Conservation (phyloP, 371 early-diverging fungal genomes). For the Apophysomyces ossiformis region DNA sequence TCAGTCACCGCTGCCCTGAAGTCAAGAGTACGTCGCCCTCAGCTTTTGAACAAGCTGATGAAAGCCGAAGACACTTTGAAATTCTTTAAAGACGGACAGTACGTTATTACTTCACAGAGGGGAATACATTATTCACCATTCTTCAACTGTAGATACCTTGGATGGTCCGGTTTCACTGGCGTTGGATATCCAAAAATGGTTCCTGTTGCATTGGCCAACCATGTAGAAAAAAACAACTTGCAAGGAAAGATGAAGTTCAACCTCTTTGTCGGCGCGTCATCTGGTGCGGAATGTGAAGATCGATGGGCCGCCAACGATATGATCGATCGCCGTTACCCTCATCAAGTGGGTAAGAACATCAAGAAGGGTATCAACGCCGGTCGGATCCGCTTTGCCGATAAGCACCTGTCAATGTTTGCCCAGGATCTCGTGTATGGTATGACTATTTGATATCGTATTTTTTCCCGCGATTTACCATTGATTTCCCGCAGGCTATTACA, state of each 20-base stretch:
- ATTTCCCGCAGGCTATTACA: slow-evolving; percentile 38
- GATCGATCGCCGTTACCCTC: slow-evolving; percentile 62
- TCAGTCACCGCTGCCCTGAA: slow-evolving; percentile 50
- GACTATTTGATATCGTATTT: not conserved
- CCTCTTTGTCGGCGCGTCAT: slow-evolving; percentile 57
- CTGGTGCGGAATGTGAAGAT: slow-evolving; percentile 56
- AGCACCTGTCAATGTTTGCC: slow-evolving; percentile 62
- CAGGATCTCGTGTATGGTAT: slow-evolving; percentile 56
- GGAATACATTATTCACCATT: not conserved
- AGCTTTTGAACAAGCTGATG: slow-evolving; percentile 52
- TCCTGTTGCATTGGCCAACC: slow-evolving; percentile 53
- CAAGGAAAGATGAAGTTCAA: slow-evolving; percentile 61
- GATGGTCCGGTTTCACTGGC: slow-evolving; percentile 61
- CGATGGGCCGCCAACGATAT: slow-evolving; percentile 53
- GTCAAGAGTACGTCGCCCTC: slow-evolving; percentile 54
- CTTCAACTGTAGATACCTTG: slow-evolving; percentile 35
- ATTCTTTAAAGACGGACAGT: slow-evolving; percentile 58
- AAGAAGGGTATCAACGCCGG: slow-evolving; percentile 58
- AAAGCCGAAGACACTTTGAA: slow-evolving; percentile 47
- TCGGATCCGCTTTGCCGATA: slow-evolving; percentile 61
- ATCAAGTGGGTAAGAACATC: slow-evolving; percentile 59
- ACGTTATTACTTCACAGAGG: slow-evolving; percentile 24
- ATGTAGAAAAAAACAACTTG: slow-evolving; percentile 57
- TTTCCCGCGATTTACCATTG: slow-evolving; percentile 1
- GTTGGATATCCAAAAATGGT: slow-evolving; percentile 62